Evolutionary conservation across 139 green algal genomes (phyloP).

Genomic region (Edaphochlamys debaryana): DNA sequence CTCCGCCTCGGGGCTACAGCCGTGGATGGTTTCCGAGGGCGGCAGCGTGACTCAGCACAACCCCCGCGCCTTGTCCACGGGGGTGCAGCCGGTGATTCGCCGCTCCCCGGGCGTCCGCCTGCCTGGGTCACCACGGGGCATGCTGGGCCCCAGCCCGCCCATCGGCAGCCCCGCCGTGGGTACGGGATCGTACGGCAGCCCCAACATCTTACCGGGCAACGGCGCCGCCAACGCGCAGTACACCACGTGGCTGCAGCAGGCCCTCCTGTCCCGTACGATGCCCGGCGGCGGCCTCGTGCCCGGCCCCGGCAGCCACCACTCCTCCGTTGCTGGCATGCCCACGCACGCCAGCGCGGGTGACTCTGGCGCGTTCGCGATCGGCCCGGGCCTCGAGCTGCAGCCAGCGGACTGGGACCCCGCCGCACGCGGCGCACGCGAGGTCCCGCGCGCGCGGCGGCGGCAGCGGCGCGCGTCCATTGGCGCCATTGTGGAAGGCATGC

Average conservation of each 20-base stretch:
- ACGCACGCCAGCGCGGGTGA: not conserved
- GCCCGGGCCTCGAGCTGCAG: slow-evolving; percentile 25
- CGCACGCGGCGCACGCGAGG: not conserved
- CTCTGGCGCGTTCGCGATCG: not conserved
- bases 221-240: not conserved
- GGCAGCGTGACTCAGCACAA: too few relatives aligned
- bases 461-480: slow-evolving; percentile 18
- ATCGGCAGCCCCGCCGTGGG: not conserved
- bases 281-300: too few relatives aligned
- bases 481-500: slow-evolving; percentile 13
- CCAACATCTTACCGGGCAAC: not conserved
- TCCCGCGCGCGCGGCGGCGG: not conserved
- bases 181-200: too few relatives aligned
- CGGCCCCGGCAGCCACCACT: not conserved
- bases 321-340: not conserved
- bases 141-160: not conserved
- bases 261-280: not conserved
- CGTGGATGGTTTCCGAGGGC: not conserved
- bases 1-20: not conserved
- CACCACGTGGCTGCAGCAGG: not conserved
- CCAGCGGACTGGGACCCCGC: slow-evolving; percentile 27
- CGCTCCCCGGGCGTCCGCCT: not conserved
- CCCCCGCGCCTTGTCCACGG: too few relatives aligned
- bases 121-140: not conserved
- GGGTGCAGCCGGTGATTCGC: too few relatives aligned